A percentile compares a stretch with the other conserved stretches of the same genome.
phyloP scores from a whole-genome alignment of 176 grass and related monocot genomes.

The Dactylis glomerata region DNA sequence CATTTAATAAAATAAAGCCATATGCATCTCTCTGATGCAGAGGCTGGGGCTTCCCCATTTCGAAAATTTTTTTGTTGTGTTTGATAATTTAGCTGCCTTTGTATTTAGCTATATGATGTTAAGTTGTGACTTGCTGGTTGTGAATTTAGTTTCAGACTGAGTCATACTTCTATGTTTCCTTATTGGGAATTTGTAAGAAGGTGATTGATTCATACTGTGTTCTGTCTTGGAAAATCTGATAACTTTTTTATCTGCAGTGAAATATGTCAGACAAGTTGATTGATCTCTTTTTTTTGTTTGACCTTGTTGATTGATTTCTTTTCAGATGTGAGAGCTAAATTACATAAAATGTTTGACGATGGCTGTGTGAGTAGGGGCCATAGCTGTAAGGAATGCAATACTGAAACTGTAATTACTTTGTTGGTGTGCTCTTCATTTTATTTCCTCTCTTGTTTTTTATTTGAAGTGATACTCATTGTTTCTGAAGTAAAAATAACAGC shows the following conservation, averaged over 20 bases:
- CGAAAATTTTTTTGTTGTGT: constrained; percentile 13
- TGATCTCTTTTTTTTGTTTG: no score
- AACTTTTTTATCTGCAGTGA: background rate
- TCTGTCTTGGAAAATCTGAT: background rate
- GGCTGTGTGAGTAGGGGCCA: no score
- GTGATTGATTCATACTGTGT: background rate
- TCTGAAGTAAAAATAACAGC: background rate
- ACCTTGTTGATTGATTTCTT: background rate
- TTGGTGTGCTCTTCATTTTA: background rate
- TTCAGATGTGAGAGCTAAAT: background rate
- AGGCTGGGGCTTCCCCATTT: no score
- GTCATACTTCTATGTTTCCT: background rate
- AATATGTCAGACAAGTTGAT: background rate
- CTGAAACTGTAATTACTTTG: background rate
- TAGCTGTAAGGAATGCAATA: background rate
- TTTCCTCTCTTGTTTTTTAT: background rate
- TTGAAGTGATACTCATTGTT: background rate
- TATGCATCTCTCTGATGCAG: no score
- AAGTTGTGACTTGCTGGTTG: background rate
- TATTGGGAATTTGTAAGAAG: background rate
- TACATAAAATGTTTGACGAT: background rate
- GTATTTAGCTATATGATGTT: background rate
- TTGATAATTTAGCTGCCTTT: background rate
- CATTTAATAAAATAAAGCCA: no score
- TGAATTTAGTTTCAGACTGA: background rate